Evolutionary conservation across 192 early-diverging fungal species (phyloP).

Genomic region (Coemansia sp.): DNA sequence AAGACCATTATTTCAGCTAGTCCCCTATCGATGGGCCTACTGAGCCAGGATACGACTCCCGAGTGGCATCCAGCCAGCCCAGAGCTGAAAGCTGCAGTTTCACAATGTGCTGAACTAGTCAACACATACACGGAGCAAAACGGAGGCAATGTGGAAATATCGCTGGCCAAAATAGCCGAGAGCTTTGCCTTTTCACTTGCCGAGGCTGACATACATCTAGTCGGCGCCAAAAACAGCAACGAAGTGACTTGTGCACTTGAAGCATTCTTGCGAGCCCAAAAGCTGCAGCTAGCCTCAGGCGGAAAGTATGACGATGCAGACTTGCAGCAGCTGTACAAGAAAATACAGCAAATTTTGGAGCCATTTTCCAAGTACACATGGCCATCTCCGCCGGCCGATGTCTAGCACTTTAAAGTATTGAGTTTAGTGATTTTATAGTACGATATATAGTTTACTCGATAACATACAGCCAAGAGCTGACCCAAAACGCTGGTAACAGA

Average conservation of each 20-base stretch:
- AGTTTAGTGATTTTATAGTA: no score
- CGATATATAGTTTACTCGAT: no score
- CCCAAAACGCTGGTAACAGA: no score
- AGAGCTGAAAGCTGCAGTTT: conserved; percentile 53
- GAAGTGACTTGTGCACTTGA: conserved; percentile 34
- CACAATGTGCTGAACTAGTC: conserved; percentile 52
- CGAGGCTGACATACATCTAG: conserved; percentile 32
- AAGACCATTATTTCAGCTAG: conserved; percentile 64
- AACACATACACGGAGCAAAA: neutral
- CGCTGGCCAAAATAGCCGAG: conserved; percentile 61
- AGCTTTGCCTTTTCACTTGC: conserved; percentile 32
- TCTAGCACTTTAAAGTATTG: conserved; percentile 4
- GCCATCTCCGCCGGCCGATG: conserved; percentile 40
- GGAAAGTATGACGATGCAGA: conserved; percentile 17
- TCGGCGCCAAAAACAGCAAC: conserved; percentile 32
- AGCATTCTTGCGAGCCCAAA: conserved; percentile 14
- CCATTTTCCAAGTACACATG: conserved; percentile 48
- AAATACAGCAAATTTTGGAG: conserved; percentile 18
- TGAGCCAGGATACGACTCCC: conserved; percentile 54
- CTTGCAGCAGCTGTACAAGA: conserved; percentile 10
- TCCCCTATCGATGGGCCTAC: conserved; percentile 71
- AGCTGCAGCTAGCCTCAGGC: conserved; percentile 6
- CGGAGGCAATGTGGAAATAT: neutral
- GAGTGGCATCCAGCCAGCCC: conserved; percentile 71
- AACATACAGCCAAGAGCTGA: no score